phyloP scores from a whole-genome alignment of 2,329 filamentous ascomycete species.

The Fusarium concolor region DNA sequence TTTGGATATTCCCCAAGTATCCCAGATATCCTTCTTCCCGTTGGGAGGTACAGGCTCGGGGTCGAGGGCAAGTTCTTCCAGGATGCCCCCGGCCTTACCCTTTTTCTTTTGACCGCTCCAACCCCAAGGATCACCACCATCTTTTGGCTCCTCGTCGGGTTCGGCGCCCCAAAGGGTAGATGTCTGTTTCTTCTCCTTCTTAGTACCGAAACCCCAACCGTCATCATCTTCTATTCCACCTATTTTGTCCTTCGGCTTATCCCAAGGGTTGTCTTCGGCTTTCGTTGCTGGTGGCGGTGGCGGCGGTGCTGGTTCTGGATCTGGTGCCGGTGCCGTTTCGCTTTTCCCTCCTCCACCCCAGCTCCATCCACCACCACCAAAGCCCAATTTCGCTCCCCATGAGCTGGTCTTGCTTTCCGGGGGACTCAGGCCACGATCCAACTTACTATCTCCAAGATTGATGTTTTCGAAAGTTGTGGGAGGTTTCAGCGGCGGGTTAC shows the following conservation, averaged over 20 bases:
- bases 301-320: constrained; percentile 49
- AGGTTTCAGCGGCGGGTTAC: constrained; percentile 53
- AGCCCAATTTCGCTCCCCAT: constrained; percentile 70
- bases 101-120: constrained; percentile 54
- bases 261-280: constrained; percentile 60
- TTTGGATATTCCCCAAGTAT: constrained; percentile 48
- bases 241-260: constrained; percentile 58
- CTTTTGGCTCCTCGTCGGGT: constrained; percentile 48
- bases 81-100: constrained; percentile 37
- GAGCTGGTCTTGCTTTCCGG: constrained; percentile 63
- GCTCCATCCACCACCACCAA: constrained; percentile 55
- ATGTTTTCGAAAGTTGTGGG: constrained; percentile 64
- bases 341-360: constrained; percentile 22
- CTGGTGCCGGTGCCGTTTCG: constrained; percentile 47
- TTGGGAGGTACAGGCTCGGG: constrained; percentile 39
- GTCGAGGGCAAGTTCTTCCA: constrained; percentile 37
- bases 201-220: constrained; percentile 47
- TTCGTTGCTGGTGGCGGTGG: constrained; percentile 26
- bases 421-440: constrained; percentile 67
- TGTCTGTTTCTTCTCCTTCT: constrained; percentile 58
- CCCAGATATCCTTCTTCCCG: constrained; percentile 50
- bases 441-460: constrained; percentile 70
- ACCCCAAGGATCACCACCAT: constrained; percentile 51
- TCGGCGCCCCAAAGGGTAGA: constrained; percentile 52
- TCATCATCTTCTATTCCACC: constrained; percentile 39